phyloP scores from a whole-genome alignment of 2,329 filamentous ascomycete genomes.

The Tricladium varicosporioides region DNA sequence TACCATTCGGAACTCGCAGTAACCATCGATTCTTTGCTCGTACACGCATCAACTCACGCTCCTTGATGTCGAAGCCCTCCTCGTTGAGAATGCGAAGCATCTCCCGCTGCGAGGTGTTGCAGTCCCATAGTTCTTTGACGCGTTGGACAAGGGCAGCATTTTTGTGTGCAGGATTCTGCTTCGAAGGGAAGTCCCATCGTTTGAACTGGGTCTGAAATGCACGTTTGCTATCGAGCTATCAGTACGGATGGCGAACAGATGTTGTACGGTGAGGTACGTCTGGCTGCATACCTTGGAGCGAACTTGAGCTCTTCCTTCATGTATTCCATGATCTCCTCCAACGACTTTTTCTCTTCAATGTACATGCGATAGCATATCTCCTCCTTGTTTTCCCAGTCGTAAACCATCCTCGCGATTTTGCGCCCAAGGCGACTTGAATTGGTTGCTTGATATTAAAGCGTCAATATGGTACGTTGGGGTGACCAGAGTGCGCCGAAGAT shows the following conservation, averaged over 20 bases:
- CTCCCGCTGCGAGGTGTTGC: conserved; percentile 68
- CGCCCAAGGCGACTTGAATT: conserved; percentile 6
- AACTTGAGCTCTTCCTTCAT: conserved; percentile 66
- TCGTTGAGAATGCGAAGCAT: conserved; percentile 69
- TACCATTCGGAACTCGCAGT: conserved; percentile 59
- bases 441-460: not conserved
- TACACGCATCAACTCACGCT: conserved; percentile 68
- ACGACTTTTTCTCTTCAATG: conserved; percentile 69
- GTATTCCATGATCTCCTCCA: conserved; percentile 73
- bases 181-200: conserved; percentile 75
- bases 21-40: conserved; percentile 68
- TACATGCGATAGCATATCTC: conserved; percentile 69
- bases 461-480: too few species aligned
- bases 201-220: conserved; percentile 75
- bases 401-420: conserved; percentile 40
- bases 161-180: conserved; percentile 70
- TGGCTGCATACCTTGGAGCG: conserved; percentile 60
- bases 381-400: conserved; percentile 67
- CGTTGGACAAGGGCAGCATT: conserved; percentile 65
- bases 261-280: conserved; percentile 27
- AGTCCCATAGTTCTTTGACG: conserved; percentile 75
- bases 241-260: conserved; percentile 21
- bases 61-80: conserved; percentile 72
- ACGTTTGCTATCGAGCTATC: conserved; percentile 57
- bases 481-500: too few species aligned